Evolutionary conservation across 2,329 filamentous ascomycete genomes (phyloP), one percentile per base, ranked within the genome.

Genomic region (Neonectria faginata): DNA sequence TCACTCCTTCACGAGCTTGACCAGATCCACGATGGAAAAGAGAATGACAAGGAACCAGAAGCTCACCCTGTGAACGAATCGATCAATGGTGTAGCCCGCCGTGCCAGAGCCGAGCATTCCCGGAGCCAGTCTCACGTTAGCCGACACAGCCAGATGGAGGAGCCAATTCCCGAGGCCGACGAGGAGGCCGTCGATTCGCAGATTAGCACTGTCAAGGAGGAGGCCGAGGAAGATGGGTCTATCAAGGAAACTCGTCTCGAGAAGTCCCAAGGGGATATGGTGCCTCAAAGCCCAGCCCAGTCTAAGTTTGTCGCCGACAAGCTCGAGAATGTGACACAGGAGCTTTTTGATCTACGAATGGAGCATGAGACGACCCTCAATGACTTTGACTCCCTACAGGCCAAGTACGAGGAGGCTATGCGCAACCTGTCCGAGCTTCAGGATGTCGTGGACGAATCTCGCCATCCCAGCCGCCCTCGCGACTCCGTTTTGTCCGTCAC

Each of bases 1-100:
- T 97, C 92, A 57, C 86, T 99, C 8, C 87, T 99, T 0, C 90
- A 97, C 71, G 96, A 99, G 75, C 86, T 98, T 10, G 96, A 98
- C 74, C 85, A 91, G 67, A 88, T 93, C 54, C 89, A 92, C 56
- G 87, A 90, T 61, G 82, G 81, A 29, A 83, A 83, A 63, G 82
- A 84, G 25, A n/a, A 65, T 70, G 62, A 55, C 9, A 53, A 67
- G 10, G 59, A 55, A 5, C 78, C 82, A 29, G 67, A 69, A 2
- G 16, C 48, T 8, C 27, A 60, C 2, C 33, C 39, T 12, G 79
- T 83, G 33, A 63, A 77, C 11, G 78, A 78, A 14, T 63, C 75
- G 14, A 65, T 70, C 14, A 83, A 84, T 57, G 81, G 81, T 2
- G 59, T 66, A 20, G 82, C 83, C 45, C 81, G 81, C 36, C 80